A percentile compares a stretch with the other conserved stretches of the same genome.
Conservation (phyloP, 345 rosid genomes). For the Citropsis articulata region DNA sequence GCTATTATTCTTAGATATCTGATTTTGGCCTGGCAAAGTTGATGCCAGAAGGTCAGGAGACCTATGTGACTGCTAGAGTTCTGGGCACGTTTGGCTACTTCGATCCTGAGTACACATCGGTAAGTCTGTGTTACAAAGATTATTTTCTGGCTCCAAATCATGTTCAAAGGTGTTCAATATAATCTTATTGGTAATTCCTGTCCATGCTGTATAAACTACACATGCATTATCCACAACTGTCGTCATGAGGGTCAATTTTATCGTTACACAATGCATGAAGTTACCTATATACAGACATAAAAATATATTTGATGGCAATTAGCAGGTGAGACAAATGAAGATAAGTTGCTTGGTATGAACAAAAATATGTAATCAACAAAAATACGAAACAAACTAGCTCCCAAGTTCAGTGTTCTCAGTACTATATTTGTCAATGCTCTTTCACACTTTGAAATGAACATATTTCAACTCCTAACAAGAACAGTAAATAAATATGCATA, state of each 20-base stretch:
- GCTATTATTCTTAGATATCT: conserved; percentile 52
- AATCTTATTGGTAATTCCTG: not conserved
- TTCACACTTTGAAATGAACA: not conserved
- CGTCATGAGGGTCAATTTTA: not conserved
- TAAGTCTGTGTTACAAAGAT: conserved; percentile 22
- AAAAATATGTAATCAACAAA: not conserved
- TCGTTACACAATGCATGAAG: not conserved
- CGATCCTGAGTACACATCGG: conserved; percentile 96
- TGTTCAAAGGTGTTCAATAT: not conserved
- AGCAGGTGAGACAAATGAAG: not conserved
- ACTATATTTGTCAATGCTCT: not conserved
- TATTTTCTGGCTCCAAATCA: not conserved
- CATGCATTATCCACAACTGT: not conserved
- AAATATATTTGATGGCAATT: not conserved
- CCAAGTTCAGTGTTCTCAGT: not conserved
- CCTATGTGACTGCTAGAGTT: conserved; percentile 79
- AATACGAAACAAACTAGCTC: not conserved
- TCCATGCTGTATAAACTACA: not conserved
- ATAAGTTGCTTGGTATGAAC: not conserved
- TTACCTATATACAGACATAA: not conserved
- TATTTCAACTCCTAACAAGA: not conserved
- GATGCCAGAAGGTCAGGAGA: conserved; percentile 94
- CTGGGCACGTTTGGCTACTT: conserved; percentile 98
- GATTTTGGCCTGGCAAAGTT: conserved; percentile 96
- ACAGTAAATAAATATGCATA: not conserved